These are phyloP conservation scores for Drechslera avenae DNA, from an alignment of 2,329 filamentous ascomycete genomes.

Conservation along the genomic window DNA sequence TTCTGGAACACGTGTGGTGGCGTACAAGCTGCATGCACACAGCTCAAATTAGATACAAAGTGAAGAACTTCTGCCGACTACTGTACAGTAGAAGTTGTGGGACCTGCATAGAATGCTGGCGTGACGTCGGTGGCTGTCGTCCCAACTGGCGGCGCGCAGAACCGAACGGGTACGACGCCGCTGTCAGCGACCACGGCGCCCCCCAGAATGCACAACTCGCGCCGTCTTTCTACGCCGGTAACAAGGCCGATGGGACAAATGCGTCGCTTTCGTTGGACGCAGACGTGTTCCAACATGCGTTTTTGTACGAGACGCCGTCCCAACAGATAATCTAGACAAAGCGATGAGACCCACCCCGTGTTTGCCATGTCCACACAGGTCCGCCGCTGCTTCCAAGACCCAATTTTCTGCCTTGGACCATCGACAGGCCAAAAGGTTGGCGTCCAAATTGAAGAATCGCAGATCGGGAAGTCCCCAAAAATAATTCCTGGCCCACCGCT, in stretches of 20 bases:
- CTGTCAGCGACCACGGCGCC: slow-evolving; percentile 1
- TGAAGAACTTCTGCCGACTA: slow-evolving; percentile 2
- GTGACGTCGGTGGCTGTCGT: slow-evolving; percentile 15
- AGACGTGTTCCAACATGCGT: background rate
- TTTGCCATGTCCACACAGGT: slow-evolving; percentile 13
- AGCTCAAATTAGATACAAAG: slow-evolving; percentile 2
- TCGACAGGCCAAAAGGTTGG: slow-evolving; percentile 11
- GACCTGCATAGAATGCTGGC: slow-evolving; percentile 14
- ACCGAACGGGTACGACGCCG: slow-evolving; percentile 3
- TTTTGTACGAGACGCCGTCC: slow-evolving; percentile 12
- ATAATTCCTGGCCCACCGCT: slow-evolving; percentile 16
- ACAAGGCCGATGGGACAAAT: background rate
- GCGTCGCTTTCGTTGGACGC: slow-evolving; percentile 6
- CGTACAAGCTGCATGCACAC: background rate
- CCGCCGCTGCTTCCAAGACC: slow-evolving; percentile 17
- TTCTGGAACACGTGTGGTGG: background rate
- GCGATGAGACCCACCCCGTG: slow-evolving; percentile 16
- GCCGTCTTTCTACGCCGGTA: background rate
- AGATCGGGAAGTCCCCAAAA: slow-evolving; percentile 29
- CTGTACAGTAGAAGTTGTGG: background rate
- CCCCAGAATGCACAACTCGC: slow-evolving; percentile 1
- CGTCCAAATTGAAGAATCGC: slow-evolving; percentile 18
- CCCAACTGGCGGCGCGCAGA: background rate
- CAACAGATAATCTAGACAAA: slow-evolving; percentile 21
- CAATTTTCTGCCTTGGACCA: slow-evolving; percentile 23